Percentiles rank a stretch among this genome's conserved stretches.
phyloP scores from a whole-genome alignment of 1,139 yeast species.

The Wickerhamiella infanticola region DNA sequence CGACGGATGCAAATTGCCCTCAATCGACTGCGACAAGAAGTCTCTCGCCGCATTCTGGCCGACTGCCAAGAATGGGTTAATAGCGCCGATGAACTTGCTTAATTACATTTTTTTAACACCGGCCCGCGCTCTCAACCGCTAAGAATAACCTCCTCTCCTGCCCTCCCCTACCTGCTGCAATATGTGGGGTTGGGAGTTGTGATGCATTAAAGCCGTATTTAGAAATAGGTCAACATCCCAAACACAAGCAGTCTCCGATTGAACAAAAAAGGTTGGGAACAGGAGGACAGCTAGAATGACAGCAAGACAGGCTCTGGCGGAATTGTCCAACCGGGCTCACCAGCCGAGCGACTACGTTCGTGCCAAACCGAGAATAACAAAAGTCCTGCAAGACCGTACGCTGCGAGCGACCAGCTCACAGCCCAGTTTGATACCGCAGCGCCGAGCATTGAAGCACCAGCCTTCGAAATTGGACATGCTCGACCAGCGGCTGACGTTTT shows the following conservation, averaged over 20 bases:
- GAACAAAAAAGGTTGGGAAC: background rate
- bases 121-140: too few relatives aligned
- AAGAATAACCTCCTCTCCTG: too few relatives aligned
- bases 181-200: background rate
- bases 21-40: constrained; percentile 38
- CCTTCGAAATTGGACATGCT: constrained; percentile 45
- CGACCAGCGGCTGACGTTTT: constrained; percentile 46
- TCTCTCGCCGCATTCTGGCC: constrained; percentile 27
- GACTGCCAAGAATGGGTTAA: constrained; percentile 25
- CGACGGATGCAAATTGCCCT: constrained; percentile 47
- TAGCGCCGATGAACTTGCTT: constrained; percentile 13
- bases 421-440: constrained; percentile 3
- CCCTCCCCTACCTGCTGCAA: too few relatives aligned
- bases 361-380: background rate
- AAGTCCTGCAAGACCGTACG: background rate
- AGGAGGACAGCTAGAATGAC: background rate
- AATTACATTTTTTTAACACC: too few relatives aligned
- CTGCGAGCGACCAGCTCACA: constrained; percentile 7
- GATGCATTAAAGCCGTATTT: background rate
- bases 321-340: background rate
- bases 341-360: background rate
- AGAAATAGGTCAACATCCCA: background rate
- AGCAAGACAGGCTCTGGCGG: background rate
- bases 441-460: constrained; percentile 15
- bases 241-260: too few relatives aligned